phyloP scores from a whole-genome alignment of 257 asterid species.

The Paraleonurus japonicus region DNA sequence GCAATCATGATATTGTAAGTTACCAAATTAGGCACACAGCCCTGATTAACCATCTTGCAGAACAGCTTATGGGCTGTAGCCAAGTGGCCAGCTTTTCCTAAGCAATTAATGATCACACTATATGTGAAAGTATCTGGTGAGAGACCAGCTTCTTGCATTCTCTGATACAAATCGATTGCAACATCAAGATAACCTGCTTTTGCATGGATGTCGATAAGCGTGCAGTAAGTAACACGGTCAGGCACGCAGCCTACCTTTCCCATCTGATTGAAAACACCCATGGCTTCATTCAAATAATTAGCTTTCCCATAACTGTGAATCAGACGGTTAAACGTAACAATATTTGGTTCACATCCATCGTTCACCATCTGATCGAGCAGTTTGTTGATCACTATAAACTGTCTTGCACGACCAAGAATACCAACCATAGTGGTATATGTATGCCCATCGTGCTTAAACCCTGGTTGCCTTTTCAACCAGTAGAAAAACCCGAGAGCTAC shows the following conservation, averaged over 20 bases:
- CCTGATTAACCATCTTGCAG: conserved; percentile 84
- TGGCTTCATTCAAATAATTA: conserved; percentile 74
- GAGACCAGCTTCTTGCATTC: conserved; percentile 94
- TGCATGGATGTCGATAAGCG: conserved; percentile 93
- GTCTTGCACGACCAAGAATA: conserved; percentile 87
- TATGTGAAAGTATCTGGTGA: conserved; percentile 97
- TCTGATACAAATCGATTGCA: conserved; percentile 81
- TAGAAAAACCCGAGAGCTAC: conserved; percentile 85
- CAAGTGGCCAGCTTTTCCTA: conserved; percentile 93
- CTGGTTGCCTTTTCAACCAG: conserved; percentile 76
- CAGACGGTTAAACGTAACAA: conserved; percentile 88
- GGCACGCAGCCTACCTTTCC: conserved; percentile 73
- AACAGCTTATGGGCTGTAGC: conserved; percentile 76
- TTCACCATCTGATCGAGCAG: conserved; percentile 76
- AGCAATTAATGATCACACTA: conserved; percentile 92
- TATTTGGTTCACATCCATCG: conserved; percentile 85
- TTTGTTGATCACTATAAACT: conserved; percentile 65
- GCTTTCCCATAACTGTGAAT: conserved; percentile 95
- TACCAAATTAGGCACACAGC: conserved; percentile 84
- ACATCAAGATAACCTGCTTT: conserved; percentile 91
- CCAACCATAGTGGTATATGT: conserved; percentile 98
- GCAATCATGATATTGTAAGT: conserved; percentile 96
- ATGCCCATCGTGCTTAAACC: conserved; percentile 91
- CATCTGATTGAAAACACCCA: conserved; percentile 75
- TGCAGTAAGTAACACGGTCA: conserved; percentile 95